Evolutionary conservation across 345 rosid species (phyloP).

Genomic region (Eucalyptus lansdowneana): DNA sequence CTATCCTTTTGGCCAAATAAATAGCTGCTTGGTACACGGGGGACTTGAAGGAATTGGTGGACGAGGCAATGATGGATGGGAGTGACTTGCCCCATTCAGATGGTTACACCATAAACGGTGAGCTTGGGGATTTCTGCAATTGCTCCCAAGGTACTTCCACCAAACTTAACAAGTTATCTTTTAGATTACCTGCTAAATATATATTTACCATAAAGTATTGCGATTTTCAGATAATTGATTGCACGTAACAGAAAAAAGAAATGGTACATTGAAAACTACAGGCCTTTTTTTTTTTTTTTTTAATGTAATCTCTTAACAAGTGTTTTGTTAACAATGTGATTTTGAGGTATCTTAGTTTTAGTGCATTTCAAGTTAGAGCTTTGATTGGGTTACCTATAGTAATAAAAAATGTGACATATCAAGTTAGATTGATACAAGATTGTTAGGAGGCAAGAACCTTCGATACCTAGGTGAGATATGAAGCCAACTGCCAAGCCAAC

Average conservation of each 20-base stretch:
- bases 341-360: background rate
- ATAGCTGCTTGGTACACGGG: slow-evolving; percentile 1
- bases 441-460: background rate
- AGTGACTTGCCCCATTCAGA: background rate
- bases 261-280: background rate
- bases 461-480: background rate
- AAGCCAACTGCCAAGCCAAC: background rate
- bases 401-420: background rate
- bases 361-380: background rate
- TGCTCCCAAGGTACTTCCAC: background rate
- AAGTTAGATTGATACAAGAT: background rate
- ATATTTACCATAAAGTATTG: background rate
- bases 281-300: background rate
- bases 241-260: background rate
- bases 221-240: background rate
- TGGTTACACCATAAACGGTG: slow-evolving; percentile 4
- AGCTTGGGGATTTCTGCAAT: slow-evolving; percentile 1
- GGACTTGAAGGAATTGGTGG: background rate
- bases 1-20: background rate
- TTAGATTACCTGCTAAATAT: background rate
- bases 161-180: background rate
- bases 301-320: background rate
- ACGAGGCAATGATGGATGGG: background rate
- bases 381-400: background rate
- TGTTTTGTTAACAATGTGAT: background rate